These are phyloP conservation scores for Laguncularia racemosa DNA, from an alignment of 345 rosid genomes.

Conservation along the genomic window DNA sequence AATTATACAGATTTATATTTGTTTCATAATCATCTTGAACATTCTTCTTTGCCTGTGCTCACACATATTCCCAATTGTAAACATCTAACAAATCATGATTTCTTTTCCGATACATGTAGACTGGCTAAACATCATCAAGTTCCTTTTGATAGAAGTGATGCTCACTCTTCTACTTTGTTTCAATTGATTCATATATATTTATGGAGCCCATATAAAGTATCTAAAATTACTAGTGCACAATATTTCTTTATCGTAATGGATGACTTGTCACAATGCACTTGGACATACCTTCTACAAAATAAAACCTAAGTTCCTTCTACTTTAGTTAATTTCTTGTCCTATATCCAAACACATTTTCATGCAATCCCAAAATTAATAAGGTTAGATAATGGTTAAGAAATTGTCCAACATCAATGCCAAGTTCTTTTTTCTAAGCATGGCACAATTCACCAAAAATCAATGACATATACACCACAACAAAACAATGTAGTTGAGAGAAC, in stretches of 20 bases:
- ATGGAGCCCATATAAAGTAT: neutral
- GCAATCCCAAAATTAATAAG: neutral
- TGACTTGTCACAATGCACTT: neutral
- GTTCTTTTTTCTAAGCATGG: neutral
- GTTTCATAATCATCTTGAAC: too few relatives aligned
- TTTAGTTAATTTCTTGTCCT: neutral
- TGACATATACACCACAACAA: neutral
- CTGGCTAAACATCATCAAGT: too few relatives aligned
- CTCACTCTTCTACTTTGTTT: neutral
- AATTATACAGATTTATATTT: too few relatives aligned
- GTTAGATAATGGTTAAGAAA: neutral
- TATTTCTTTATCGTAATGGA: neutral
- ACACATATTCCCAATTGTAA: too few relatives aligned
- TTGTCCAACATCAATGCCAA: neutral
- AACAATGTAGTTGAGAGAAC: neutral
- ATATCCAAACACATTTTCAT: neutral
- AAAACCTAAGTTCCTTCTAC: neutral
- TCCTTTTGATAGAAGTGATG: neutral
- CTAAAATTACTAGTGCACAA: neutral
- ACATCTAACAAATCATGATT: too few relatives aligned
- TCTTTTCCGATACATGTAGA: too few relatives aligned
- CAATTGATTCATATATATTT: neutral
- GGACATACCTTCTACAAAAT: neutral
- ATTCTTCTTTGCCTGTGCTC: too few relatives aligned
- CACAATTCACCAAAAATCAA: neutral